Base-by-base conservation (phyloP, 495 filamentous ascomycete genomes). In the Sphaerosporella brunnea region DNA sequence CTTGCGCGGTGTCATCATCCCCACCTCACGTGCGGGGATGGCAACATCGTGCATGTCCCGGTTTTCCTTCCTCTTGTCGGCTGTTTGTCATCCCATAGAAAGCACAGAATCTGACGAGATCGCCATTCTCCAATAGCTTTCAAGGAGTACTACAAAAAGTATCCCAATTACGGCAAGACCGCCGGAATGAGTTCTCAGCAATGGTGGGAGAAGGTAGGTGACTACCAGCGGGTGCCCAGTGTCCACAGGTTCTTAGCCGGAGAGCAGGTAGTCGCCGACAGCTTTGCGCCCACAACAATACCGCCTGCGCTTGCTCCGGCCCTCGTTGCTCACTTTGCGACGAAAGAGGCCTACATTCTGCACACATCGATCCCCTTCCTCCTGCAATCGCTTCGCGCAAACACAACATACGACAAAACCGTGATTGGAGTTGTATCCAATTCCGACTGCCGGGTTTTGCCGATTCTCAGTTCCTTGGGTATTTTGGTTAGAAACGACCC, bases 361-460 rank as follows among this genome's bases (percentile, higher is more conserved):
- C 73, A 69, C 40, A 64, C 69, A 0, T 74, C 73, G 30, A 72
- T 78, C 10, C 45, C 58, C 11, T 60, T 65, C 0, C 69, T 82
- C 45, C 74, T 86, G 21, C 43, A 57, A 19, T 51, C 53, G 0
- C 51, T 82, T 44, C 60, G 64, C 47, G 49, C 21, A 23, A 38
- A 23, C 63, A 56, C 16, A 53, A 65, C 62, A 63, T 65, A 63
- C 49, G 50, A 58, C 9, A 47, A 54, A 3, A 60, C 78, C 1
- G 52, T 77, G 7, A 54, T 82, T 0, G 83, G 83, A 3, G 66
- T 86, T 13, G 65, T 87, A 40, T 80, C 79, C 18, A 90, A 88
- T 59, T 85, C 82, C 1, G 82, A 90, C 56, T 74, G 80, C 54
- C 70, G 83, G 0, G 73, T 85, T 0, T 68, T 72, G 5, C 57